A percentile compares a stretch with the other conserved stretches of the same genome.
These are phyloP conservation scores for Wickerhamiella azyma DNA, from an alignment of 805 yeast genomes.

Conservation along the genomic window DNA sequence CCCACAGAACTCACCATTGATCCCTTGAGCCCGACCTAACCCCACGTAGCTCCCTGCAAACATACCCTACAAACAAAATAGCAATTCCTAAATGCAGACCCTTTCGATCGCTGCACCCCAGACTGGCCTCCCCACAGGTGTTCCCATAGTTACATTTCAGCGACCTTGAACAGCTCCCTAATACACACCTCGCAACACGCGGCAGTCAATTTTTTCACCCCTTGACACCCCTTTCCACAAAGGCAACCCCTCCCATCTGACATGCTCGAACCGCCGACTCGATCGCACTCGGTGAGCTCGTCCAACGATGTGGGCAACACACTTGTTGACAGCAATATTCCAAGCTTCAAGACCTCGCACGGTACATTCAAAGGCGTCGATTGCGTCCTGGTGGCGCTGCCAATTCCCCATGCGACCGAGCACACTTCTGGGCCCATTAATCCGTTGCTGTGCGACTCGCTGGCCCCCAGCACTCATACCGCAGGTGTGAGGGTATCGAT, in stretches of 20 bases:
- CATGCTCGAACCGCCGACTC: constrained; percentile 5
- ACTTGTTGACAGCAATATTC: background rate
- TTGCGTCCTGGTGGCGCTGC: constrained; percentile 25
- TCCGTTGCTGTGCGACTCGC: constrained; percentile 26
- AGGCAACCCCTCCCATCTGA: background rate
- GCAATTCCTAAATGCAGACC: no score
- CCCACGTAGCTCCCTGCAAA: no score
- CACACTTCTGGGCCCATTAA: constrained; percentile 24
- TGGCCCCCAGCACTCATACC: constrained; percentile 16
- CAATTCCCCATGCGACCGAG: constrained; percentile 29
- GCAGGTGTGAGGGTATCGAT: constrained; percentile 13
- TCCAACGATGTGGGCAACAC: constrained; percentile 7
- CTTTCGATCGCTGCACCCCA: no score
- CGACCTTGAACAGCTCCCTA: no score
- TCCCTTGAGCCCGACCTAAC: no score
- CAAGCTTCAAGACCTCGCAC: constrained; percentile 14
- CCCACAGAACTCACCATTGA: no score
- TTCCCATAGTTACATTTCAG: no score
- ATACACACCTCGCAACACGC: no score
- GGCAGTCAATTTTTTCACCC: no score
- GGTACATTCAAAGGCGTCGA: constrained; percentile 22
- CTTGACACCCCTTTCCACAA: no score
- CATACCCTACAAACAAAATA: no score
- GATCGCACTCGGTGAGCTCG: constrained; percentile 1
- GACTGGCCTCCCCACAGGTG: no score